phyloP scores from a whole-genome alignment of 805 yeast species.

The Lipomyces yamanashiensis region DNA sequence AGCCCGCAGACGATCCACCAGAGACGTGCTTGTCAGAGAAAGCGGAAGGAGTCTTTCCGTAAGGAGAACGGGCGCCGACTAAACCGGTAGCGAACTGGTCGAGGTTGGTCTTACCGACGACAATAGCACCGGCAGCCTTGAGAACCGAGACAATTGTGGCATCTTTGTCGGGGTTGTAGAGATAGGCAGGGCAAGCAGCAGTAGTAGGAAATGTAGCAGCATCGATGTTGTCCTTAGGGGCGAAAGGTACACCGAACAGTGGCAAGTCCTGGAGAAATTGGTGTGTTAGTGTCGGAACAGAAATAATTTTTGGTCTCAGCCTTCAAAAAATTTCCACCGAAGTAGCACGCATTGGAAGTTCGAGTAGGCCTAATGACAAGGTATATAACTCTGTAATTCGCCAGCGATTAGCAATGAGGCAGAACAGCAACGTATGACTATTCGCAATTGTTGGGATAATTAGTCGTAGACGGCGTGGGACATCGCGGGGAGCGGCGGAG shows the following conservation, averaged over 20 bases:
- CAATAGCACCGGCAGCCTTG: conserved; percentile 87
- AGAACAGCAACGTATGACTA: no score
- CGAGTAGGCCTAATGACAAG: no score
- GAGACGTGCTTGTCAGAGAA: conserved; percentile 78
- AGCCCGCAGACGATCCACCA: conserved; percentile 96
- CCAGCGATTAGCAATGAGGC: no score
- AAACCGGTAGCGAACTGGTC: conserved; percentile 98
- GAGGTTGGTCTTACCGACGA: conserved; percentile 90
- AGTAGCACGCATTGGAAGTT: no score
- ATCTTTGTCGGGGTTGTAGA: conserved; percentile 70
- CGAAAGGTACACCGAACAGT: conserved; percentile 92
- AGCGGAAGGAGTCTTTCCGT: conserved; percentile 84
- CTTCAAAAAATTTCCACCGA: no score
- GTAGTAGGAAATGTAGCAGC: conserved; percentile 82
- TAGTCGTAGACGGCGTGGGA: no score
- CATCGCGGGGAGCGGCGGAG: no score
- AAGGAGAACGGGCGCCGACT: conserved; percentile 94
- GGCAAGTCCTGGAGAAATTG: conserved; percentile 48
- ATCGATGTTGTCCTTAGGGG: conserved; percentile 93
- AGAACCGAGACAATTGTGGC: conserved; percentile 75
- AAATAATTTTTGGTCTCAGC: not conserved
- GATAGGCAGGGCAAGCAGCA: conserved; percentile 91
- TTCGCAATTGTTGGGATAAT: no score
- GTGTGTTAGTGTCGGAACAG: not conserved
- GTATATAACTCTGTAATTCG: no score